A percentile compares a stretch with the other conserved stretches of the same genome.
Evolutionary conservation across 2,329 filamentous ascomycete species (phyloP).

Genomic region (Fusarium irregulare): DNA sequence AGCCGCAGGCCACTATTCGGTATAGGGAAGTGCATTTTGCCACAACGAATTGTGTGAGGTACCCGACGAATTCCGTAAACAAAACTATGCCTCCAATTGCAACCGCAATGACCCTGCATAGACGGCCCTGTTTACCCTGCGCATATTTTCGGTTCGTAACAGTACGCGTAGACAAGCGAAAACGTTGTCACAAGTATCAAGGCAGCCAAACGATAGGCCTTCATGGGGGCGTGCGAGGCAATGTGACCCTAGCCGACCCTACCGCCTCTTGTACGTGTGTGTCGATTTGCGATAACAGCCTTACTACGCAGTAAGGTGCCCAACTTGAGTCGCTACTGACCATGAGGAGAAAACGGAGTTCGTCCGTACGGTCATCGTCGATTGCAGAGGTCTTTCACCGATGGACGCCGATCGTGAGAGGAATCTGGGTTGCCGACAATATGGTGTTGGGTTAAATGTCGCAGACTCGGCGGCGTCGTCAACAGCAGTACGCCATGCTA

Average conservation of each 20-base stretch:
- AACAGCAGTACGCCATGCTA: conserved; percentile 17
- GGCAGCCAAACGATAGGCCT: neutral
- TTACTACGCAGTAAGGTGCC: neutral
- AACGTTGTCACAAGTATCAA: conserved; percentile 2
- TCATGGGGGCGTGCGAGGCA: conserved; percentile 5
- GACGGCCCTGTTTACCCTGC: neutral
- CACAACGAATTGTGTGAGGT: conserved; percentile 9
- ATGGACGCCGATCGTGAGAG: conserved; percentile 26
- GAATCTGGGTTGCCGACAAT: neutral
- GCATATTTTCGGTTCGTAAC: conserved; percentile 4
- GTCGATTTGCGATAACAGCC: neutral
- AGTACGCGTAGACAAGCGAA: neutral
- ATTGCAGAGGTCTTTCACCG: conserved; percentile 15
- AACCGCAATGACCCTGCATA: neutral
- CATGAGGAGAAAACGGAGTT: conserved; percentile 1
- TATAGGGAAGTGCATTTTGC: conserved; percentile 21
- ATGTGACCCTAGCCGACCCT: conserved; percentile 15
- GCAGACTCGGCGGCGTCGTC: conserved; percentile 27
- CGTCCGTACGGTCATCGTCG: conserved; percentile 12
- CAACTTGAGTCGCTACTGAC: conserved; percentile 1
- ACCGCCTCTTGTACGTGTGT: conserved; percentile 12
- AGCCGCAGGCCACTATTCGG: conserved; percentile 19
- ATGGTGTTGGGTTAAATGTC: conserved; percentile 13
- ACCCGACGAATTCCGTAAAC: neutral
- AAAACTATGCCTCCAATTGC: neutral